Percentiles rank a stretch among this genome's conserved stretches.
Evolutionary conservation across 495 filamentous ascomycete species (phyloP).

Genomic region (Jackrogersella minutella): DNA sequence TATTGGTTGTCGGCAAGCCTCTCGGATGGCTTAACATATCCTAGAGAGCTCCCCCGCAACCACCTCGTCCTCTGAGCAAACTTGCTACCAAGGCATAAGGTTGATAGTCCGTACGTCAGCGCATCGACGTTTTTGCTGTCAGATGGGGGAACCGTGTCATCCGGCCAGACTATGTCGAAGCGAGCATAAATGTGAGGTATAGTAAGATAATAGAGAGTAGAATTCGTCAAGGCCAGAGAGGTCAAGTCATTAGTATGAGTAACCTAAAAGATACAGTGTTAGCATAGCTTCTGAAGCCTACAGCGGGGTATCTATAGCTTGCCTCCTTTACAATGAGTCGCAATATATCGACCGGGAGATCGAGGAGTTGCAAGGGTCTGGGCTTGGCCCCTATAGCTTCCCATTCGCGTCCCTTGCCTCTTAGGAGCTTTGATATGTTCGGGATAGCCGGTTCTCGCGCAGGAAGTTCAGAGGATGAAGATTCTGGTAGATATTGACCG

Average conservation of each 20-base stretch:
- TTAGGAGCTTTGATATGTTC: slow-evolving; percentile 43
- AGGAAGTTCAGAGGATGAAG: slow-evolving; percentile 23
- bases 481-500: slow-evolving; percentile 24
- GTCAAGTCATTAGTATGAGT: slow-evolving; percentile 89
- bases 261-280: slow-evolving; percentile 63
- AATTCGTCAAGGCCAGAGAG: slow-evolving; percentile 82
- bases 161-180: slow-evolving; percentile 96
- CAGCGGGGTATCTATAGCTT: slow-evolving; percentile 37
- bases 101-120: slow-evolving; percentile 88
- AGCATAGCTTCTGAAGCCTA: slow-evolving; percentile 16
- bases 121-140: slow-evolving; percentile 84
- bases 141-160: slow-evolving; percentile 67
- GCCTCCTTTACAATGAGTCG: slow-evolving; percentile 92
- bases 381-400: slow-evolving; percentile 48
- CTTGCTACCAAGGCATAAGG: slow-evolving; percentile 80
- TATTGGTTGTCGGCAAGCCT: slow-evolving; percentile 69
- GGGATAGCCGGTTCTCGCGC: slow-evolving; percentile 26
- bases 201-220: slow-evolving; percentile 79
- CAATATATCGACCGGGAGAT: slow-evolving; percentile 87
- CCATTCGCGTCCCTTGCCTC: slow-evolving; percentile 54
- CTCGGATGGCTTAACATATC: slow-evolving; percentile 34
- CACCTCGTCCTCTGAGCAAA: slow-evolving; percentile 64
- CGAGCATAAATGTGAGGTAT: slow-evolving; percentile 90
- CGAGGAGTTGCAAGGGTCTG: slow-evolving; percentile 67
- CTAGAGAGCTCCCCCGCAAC: slow-evolving; percentile 33